phyloP scores from a whole-genome alignment of 345 rosid species.

The Psidium guajava region DNA sequence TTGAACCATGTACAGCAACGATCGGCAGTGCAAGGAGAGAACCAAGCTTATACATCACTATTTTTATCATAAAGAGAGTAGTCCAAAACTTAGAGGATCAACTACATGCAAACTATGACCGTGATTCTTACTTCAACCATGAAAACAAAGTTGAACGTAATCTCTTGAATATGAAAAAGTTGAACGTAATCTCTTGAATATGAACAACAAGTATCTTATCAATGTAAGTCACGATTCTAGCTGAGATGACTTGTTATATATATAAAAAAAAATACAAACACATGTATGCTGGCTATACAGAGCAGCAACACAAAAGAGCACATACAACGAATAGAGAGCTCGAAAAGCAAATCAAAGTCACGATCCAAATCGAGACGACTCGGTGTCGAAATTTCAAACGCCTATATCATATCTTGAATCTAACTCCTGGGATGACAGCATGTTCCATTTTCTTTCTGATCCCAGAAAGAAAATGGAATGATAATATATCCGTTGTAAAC shows the following conservation, averaged over 20 bases:
- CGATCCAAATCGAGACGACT: background rate
- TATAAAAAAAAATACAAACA: background rate
- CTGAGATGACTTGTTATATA: background rate
- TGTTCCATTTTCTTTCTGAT: background rate
- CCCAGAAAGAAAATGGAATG: background rate
- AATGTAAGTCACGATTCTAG: background rate
- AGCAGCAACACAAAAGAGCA: background rate
- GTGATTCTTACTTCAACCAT: background rate
- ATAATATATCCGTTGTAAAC: background rate
- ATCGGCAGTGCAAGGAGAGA: background rate
- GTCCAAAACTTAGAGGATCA: background rate
- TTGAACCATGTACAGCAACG: background rate
- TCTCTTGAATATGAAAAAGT: background rate
- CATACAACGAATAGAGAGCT: background rate
- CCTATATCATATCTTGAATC: background rate
- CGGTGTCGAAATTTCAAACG: background rate
- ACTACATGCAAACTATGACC: background rate
- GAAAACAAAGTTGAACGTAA: background rate
- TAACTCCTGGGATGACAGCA: background rate
- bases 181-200: too few species aligned
- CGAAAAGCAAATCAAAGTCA: background rate
- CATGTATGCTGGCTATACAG: background rate
- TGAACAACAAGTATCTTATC: background rate
- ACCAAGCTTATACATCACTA: background rate
- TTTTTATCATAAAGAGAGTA: background rate